phyloP scores from a whole-genome alignment of 169 alveolate species.

The Plasmodium gonderi region DNA sequence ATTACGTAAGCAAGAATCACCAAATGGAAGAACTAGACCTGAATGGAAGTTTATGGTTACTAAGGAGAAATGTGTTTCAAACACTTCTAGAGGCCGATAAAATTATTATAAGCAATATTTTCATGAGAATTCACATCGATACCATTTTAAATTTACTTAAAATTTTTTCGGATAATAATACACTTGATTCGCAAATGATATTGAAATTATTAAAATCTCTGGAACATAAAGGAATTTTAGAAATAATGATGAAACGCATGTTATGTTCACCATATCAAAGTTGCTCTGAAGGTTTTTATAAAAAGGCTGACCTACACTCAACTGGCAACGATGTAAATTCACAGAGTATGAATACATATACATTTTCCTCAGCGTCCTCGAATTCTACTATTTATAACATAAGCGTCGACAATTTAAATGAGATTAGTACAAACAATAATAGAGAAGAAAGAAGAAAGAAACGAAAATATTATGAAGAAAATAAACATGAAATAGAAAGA shows the following conservation, averaged over 20 bases:
- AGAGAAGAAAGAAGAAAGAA: conserved; percentile 64
- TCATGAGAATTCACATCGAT: conserved; percentile 58
- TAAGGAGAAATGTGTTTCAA: conserved; percentile 72
- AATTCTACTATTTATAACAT: conserved; percentile 30
- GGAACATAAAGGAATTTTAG: conserved; percentile 74
- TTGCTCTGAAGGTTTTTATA: background rate
- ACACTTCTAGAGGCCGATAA: conserved; percentile 70
- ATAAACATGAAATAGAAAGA: conserved; percentile 69
- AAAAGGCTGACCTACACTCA: background rate
- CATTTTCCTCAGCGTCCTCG: conserved; percentile 39
- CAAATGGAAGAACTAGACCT: conserved; percentile 71
- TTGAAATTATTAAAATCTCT: conserved; percentile 38
- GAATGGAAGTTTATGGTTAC: conserved; percentile 68
- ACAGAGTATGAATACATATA: conserved; percentile 14
- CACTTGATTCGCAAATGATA: conserved; percentile 60
- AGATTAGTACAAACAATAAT: background rate
- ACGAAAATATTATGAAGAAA: conserved; percentile 55
- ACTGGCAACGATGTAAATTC: background rate
- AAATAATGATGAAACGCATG: conserved; percentile 74
- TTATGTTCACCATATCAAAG: conserved; percentile 41
- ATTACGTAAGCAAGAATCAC: conserved; percentile 18
- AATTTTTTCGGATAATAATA: conserved; percentile 63
- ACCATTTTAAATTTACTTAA: conserved; percentile 57
- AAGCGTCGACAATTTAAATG: conserved; percentile 22
- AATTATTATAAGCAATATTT: conserved; percentile 69